Conservation (phyloP, 805 yeast genomes). For the Saturnispora bothae region DNA sequence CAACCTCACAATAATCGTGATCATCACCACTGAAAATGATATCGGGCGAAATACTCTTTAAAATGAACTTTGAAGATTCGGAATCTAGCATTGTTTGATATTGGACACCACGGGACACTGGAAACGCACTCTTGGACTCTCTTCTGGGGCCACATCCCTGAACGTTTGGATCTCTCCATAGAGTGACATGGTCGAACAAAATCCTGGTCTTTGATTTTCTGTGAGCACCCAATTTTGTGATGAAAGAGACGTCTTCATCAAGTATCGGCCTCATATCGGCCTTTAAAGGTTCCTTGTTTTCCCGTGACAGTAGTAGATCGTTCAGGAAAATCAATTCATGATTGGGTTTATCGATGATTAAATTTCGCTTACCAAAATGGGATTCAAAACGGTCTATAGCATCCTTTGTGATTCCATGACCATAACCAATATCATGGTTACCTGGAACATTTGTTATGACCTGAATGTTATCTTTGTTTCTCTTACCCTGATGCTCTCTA, state of each 20-base stretch:
- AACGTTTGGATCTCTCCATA: conserved; percentile 49
- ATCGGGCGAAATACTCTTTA: conserved; percentile 50
- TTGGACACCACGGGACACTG: conserved; percentile 66
- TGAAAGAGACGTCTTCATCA: conserved; percentile 23
- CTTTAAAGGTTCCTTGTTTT: conserved; percentile 31
- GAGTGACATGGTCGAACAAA: conserved; percentile 77
- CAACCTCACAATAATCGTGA: conserved; percentile 84
- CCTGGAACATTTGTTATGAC: conserved; percentile 55
- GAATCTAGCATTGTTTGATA: conserved; percentile 77
- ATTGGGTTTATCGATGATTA: conserved; percentile 45
- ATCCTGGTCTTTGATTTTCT: conserved; percentile 40
- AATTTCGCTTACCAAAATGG: conserved; percentile 63
- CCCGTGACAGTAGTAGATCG: conserved; percentile 65
- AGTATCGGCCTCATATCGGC: conserved; percentile 44
- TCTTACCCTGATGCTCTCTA: conserved; percentile 23
- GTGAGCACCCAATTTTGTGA: conserved; percentile 15
- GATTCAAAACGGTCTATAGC: conserved; percentile 54
- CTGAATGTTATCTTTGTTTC: conserved; percentile 23
- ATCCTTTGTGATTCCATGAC: conserved; percentile 48
- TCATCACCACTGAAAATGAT: conserved; percentile 88
- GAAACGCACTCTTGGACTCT: conserved; percentile 57
- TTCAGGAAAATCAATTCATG: conserved; percentile 72
- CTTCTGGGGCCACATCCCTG: conserved; percentile 68
- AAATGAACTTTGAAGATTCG: conserved; percentile 44
- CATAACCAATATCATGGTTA: conserved; percentile 94